A percentile compares a stretch with the other conserved stretches of the same genome.
These are phyloP conservation scores for Cryptococcus amylolentus DNA, from an alignment of 1,284 basidiomycete species.

Conservation along the genomic window DNA sequence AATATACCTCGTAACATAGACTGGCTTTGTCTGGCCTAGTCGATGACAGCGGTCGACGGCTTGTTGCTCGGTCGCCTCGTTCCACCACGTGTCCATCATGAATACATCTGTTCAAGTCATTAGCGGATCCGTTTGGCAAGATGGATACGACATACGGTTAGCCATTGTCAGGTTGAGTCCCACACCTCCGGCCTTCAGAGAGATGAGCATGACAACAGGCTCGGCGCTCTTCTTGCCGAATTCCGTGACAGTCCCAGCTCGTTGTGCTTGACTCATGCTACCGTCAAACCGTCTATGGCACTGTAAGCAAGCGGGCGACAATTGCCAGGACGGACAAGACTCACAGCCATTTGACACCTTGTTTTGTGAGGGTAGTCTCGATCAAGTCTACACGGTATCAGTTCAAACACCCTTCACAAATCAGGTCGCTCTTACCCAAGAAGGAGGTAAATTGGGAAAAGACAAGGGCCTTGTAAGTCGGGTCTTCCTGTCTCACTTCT, in stretches of 20 bases:
- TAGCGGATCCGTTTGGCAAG: neutral
- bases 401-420: neutral
- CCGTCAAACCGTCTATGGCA: conserved; percentile 75
- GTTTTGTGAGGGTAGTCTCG: conserved; percentile 68
- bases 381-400: conserved; percentile 60
- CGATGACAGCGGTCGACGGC: conserved; percentile 59
- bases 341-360: conserved; percentile 64
- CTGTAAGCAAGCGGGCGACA: neutral
- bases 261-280: conserved; percentile 81
- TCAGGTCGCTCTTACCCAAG: conserved; percentile 47
- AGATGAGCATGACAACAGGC: conserved; percentile 78
- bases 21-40: conserved; percentile 52
- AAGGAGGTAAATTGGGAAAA: conserved; percentile 76
- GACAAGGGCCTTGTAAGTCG: conserved; percentile 75
- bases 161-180: conserved; percentile 65
- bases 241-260: conserved; percentile 67
- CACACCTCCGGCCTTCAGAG: conserved; percentile 90
- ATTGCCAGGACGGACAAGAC: conserved; percentile 5
- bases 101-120: conserved; percentile 71
- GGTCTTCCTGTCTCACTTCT: conserved; percentile 54
- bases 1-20: conserved; percentile 87
- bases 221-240: conserved; percentile 66
- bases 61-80: conserved; percentile 83
- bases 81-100: conserved; percentile 98
- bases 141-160: conserved; percentile 27